Percentiles rank a stretch among this genome's conserved stretches.
Conservation (phyloP, 1,284 basidiomycete species). For the Ganoderma sinense region DNA sequence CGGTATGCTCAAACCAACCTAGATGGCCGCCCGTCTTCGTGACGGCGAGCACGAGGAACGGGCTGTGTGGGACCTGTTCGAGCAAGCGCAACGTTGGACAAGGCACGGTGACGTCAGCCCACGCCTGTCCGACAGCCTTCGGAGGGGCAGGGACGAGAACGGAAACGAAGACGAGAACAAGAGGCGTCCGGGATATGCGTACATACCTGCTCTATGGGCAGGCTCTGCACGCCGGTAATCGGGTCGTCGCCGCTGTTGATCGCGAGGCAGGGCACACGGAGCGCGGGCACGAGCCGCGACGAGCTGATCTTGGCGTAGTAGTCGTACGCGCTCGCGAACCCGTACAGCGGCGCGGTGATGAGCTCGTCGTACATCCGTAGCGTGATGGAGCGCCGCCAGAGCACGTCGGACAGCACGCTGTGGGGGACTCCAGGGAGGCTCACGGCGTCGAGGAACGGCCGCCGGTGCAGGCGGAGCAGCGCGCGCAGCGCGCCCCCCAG, state of each 20-base stretch:
- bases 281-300: conserved; percentile 21
- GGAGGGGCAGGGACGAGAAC: no score
- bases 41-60: conserved; percentile 34
- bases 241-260: conserved; percentile 41
- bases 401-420: conserved; percentile 22
- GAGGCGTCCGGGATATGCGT: background rate
- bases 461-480: conserved; percentile 30
- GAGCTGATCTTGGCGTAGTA: conserved; percentile 38
- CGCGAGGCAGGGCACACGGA: conserved; percentile 34
- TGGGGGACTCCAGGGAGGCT: conserved; percentile 21
- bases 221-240: conserved; percentile 27
- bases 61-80: conserved; percentile 26
- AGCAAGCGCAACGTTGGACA: background rate
- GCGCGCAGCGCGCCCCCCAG: conserved; percentile 35
- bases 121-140: background rate
- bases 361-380: conserved; percentile 34
- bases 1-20: conserved; percentile 35
- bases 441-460: conserved; percentile 26
- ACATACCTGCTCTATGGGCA: conserved; percentile 26
- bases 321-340: conserved; percentile 33
- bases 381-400: conserved; percentile 25
- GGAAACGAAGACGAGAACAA: background rate
- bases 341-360: conserved; percentile 32
- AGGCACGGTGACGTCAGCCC: conserved; percentile 1
- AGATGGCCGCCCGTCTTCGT: conserved; percentile 38